Base-by-base conservation (phyloP, 1,139 yeast species). In the Meyerozyma elateridarum region DNA sequence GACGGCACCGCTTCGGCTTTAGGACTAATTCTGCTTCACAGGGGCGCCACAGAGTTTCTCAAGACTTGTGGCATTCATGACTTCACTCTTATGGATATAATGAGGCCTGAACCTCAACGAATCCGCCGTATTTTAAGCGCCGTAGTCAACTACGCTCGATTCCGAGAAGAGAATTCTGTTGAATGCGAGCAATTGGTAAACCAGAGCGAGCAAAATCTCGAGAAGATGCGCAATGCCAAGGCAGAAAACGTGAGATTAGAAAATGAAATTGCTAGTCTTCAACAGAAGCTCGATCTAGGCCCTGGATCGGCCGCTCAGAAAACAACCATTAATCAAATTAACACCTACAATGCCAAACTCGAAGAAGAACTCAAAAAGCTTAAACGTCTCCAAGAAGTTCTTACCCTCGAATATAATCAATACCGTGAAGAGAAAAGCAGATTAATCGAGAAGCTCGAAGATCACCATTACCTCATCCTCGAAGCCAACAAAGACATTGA, bases 61-160 rank as follows among this genome's bases (percentile, higher is more conserved):
- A 66, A 69, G 32, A 79, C 73, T 36, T 80, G 91, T 51, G 96
- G 96, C 0, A 74, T 87, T 4, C 67, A 74, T 36, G 95, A 88
- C 53, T 83, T 87, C 48, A 72, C 79, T 28, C 63, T 87, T 34
- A 67, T 74, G 60, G 96, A 88, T 56, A 61, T 74, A 16, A 46
- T 55, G 40, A 48, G 61, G 27, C 96, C 96, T 0, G 95, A 87
- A 15, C 68, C 85, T 0, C 57, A 55, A 30, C 62, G 94, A 36
- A 66, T 77, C 3, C 61, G 78, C 41, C 64, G 93, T 30, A 68
- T 85, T 13, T 56, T 88, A 19, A 85, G 95, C 51, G 94, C 93
- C 1, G 79, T 88, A 32, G 83, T 87, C 12, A 87, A 88, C 51
- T 88, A 76, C 62, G 94, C 94, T 2, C 61, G 93, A 37, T 87